Base-by-base conservation (phyloP, 257 asterid species). In the Dorcoceras hygrometricum region DNA sequence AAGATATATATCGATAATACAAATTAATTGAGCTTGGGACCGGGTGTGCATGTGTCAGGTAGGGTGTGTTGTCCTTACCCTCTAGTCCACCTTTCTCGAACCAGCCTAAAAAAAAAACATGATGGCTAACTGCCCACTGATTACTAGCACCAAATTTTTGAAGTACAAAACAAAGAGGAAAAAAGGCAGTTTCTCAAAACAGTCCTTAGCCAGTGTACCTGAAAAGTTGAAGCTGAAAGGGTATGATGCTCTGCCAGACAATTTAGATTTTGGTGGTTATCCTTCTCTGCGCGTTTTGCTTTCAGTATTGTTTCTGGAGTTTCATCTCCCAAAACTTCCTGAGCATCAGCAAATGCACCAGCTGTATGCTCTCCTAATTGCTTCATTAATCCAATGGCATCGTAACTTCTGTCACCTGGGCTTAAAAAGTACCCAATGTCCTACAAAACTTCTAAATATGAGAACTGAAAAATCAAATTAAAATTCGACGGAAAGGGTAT, bases 361-460 rank as follows among this genome's bases (percentile, higher is more conserved):
- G 99, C 96, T 28, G 89, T 89, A 72, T 94, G 98, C 80, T 94
- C 99, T 34, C 87, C 89, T 79, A 94, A 77, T 58, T 88, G 96
- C 82, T 89, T 89, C 92, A 90, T 94, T 78, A 94, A 79, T 66
- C 95, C 99, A 60, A 94, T 77, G 58, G 98, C 96, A 75, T 90
- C 98, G 51, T 83, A 91, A 67, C 96, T 86, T 72, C 82, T 72
- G 16, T 87, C 91, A 34, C 84, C 89, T 11, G 99, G 96, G 86
- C 90, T 90, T 83, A 85, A 55, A 62, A 79, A 81, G 80, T 79
- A 84, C 62, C 87, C 96, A 57, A 87, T 79, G 78, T 94, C 99
- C 98, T 94, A 71, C 82, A 73, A 75, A 75, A 70, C 18, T 22
- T 65, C 74, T 11, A 60, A 59, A 16, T 25, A 63, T 66, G 48